Evolutionary conservation across 371 early-diverging fungal species (phyloP).

Genomic region (Mycotypha africana): DNA sequence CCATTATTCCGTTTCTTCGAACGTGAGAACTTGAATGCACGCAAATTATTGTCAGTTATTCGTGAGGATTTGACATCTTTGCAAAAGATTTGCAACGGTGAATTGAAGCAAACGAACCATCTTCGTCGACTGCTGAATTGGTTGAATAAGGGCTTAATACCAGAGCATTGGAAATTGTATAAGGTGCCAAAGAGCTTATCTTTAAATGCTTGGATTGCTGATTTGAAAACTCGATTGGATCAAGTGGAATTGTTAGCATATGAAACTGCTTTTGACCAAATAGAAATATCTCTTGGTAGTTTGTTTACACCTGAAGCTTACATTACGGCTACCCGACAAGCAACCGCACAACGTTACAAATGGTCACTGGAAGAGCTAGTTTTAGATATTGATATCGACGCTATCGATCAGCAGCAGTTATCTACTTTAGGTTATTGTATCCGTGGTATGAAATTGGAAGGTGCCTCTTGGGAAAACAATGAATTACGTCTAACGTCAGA

Average conservation of each 20-base stretch:
- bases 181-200: conserved; percentile 60
- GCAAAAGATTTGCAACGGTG: conserved; percentile 65
- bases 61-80: conserved; percentile 65
- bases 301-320: conserved; percentile 90
- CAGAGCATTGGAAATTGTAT: conserved; percentile 75
- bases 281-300: conserved; percentile 80
- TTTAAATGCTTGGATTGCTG: conserved; percentile 69
- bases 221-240: conserved; percentile 64
- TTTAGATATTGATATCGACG: conserved; percentile 41
- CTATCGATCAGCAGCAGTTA: conserved; percentile 3
- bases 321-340: conserved; percentile 88
- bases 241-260: conserved; percentile 58
- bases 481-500: conserved; percentile 52
- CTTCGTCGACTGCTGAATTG: conserved; percentile 63
- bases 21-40: conserved; percentile 70
- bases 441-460: conserved; percentile 61
- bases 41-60: conserved; percentile 55
- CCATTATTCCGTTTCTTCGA: conserved; percentile 84
- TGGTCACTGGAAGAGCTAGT: conserved; percentile 71
- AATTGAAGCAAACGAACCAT: conserved; percentile 84
- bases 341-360: conserved; percentile 64
- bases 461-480: conserved; percentile 55
- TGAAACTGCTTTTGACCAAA: conserved; percentile 27
- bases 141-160: conserved; percentile 72
- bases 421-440: conserved; percentile 18